A percentile compares a stretch with the other conserved stretches of the same genome.
phyloP scores from a whole-genome alignment of 345 rosid species.

The Aegle marmelos region DNA sequence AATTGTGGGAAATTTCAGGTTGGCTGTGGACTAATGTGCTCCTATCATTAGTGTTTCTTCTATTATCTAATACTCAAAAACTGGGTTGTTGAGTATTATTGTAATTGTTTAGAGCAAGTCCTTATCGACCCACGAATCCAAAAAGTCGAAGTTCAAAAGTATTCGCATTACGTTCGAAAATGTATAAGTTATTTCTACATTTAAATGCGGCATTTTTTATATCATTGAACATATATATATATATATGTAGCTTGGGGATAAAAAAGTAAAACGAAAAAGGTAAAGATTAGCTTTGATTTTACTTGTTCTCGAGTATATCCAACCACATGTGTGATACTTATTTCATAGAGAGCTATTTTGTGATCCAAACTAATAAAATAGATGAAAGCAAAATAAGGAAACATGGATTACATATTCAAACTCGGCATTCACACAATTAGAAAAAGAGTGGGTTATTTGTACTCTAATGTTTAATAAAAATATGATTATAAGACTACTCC shows the following conservation, averaged over 20 bases:
- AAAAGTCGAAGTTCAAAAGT: too few species aligned
- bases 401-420: too few species aligned
- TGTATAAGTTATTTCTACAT: not conserved
- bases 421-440: too few species aligned
- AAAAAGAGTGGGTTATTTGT: too few species aligned
- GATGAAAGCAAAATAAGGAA: not conserved
- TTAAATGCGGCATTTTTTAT: not conserved
- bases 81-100: not conserved
- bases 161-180: not conserved
- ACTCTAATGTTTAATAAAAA: too few species aligned
- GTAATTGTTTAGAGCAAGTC: not conserved
- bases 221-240: not conserved
- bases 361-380: not conserved
- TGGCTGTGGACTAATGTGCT: not conserved
- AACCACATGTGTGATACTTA: not conserved
- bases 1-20: not conserved
- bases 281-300: not conserved
- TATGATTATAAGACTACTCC: too few species aligned
- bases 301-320: not conserved
- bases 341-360: not conserved
- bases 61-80: not conserved
- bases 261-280: not conserved
- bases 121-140: too few species aligned
- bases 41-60: not conserved
- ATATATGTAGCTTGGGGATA: too few species aligned